A percentile compares a stretch with the other conserved stretches of the same genome.
Conservation (phyloP, 768 basidiomycete species). For the Mycena galopus region DNA sequence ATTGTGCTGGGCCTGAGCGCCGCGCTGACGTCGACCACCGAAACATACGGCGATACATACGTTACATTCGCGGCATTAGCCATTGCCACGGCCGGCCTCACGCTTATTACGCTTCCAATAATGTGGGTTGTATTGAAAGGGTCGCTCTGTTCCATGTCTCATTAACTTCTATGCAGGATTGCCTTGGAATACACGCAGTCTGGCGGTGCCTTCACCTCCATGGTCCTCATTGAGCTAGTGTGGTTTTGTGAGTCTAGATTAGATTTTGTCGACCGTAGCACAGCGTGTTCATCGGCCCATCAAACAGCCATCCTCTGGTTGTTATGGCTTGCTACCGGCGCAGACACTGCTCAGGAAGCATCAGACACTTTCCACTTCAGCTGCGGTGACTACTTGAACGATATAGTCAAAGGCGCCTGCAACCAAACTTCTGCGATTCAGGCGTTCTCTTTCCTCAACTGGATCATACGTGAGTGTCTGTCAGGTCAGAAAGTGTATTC, state of each 20-base stretch:
- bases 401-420: slow-evolving; percentile 46
- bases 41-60: slow-evolving; percentile 37
- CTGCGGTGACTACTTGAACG: slow-evolving; percentile 42
- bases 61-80: slow-evolving; percentile 51
- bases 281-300: not conserved
- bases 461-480: slow-evolving; percentile 55
- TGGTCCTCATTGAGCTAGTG: slow-evolving; percentile 54
- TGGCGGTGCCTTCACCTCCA: slow-evolving; percentile 53
- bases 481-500: not conserved
- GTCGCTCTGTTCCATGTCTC: not conserved
- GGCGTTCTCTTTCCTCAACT: slow-evolving; percentile 61
- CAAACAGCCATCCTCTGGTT: slow-evolving; percentile 57
- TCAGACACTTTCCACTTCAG: slow-evolving; percentile 31
- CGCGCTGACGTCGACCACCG: slow-evolving; percentile 41
- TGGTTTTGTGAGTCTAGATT: slow-evolving; percentile 51
- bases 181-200: slow-evolving; percentile 51
- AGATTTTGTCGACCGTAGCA: not conserved
- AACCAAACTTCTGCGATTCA: slow-evolving; percentile 54
- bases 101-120: slow-evolving; percentile 54
- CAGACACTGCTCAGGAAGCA: slow-evolving; percentile 46
- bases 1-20: slow-evolving; percentile 45
- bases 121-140: slow-evolving; percentile 48
- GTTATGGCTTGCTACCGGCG: slow-evolving; percentile 58
- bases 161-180: slow-evolving; percentile 41
- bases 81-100: slow-evolving; percentile 52